These are phyloP conservation scores for Pezicula rhizophila DNA, from an alignment of 2,329 filamentous ascomycete genomes.

Conservation along the genomic window DNA sequence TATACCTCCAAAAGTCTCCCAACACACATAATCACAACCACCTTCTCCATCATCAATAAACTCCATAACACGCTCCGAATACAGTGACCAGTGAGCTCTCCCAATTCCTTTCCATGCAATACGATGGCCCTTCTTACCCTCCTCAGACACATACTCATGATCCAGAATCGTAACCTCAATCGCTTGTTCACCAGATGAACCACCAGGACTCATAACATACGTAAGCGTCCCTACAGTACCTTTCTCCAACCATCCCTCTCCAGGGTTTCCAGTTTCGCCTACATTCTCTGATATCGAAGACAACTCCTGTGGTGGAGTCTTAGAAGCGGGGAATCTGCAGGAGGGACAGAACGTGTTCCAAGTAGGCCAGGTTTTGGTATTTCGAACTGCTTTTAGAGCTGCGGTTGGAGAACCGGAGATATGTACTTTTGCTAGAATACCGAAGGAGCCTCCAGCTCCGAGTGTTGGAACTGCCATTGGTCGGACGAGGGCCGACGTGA, in stretches of 20 bases:
- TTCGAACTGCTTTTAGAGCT: constrained; percentile 14
- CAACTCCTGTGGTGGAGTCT: constrained; percentile 23
- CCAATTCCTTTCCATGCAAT: constrained; percentile 34
- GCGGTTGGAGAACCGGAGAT: constrained; percentile 10
- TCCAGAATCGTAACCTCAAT: constrained; percentile 6
- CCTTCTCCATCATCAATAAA: constrained; percentile 29
- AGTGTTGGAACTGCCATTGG: constrained; percentile 18
- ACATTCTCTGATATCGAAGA: background rate
- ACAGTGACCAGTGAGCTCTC: constrained; percentile 28
- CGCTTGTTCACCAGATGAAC: constrained; percentile 9
- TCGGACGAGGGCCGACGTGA: constrained; percentile 8
- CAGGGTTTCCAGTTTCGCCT: background rate
- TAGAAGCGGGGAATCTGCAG: constrained; percentile 46
- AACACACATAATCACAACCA: constrained; percentile 35
- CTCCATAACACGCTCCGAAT: constrained; percentile 38
- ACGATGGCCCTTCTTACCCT: constrained; percentile 28
- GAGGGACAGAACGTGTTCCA: constrained; percentile 55
- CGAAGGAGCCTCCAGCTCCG: constrained; percentile 16
- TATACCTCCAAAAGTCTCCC: constrained; percentile 40
- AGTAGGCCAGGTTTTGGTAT: constrained; percentile 14
- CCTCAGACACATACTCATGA: too few relatives aligned
- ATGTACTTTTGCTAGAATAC: constrained; percentile 10
- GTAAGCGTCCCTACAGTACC: constrained; percentile 11
- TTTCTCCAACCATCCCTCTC: constrained; percentile 12
- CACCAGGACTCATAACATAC: constrained; percentile 17